phyloP scores from a whole-genome alignment of 768 basidiomycete species.

The Cyathus striatus region DNA sequence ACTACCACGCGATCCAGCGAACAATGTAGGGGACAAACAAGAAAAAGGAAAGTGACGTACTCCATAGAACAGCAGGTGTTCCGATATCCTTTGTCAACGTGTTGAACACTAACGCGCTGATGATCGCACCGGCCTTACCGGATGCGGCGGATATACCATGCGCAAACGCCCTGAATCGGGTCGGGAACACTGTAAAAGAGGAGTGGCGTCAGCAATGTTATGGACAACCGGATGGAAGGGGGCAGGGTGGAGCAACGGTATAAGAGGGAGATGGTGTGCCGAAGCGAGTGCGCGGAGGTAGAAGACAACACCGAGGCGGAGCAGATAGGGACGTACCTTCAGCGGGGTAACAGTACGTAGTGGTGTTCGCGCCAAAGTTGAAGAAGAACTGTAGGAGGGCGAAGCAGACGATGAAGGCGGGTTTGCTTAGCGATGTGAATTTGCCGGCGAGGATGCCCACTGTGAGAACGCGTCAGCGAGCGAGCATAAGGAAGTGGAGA shows the following conservation, averaged over 20 bases:
- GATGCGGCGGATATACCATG: conserved; percentile 3
- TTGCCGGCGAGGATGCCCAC: too few relatives aligned
- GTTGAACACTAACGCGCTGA: conserved; percentile 57
- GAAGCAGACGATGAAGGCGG: too few relatives aligned
- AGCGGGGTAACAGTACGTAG: too few relatives aligned
- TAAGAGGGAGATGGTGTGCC: too few relatives aligned
- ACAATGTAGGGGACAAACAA: not conserved
- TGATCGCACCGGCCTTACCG: conserved; percentile 35
- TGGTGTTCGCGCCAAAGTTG: conserved; percentile 82
- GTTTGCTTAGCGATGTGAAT: too few relatives aligned
- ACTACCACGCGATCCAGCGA: too few relatives aligned
- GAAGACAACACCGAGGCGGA: too few relatives aligned
- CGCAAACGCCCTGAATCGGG: too few relatives aligned
- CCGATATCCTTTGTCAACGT: conserved; percentile 41
- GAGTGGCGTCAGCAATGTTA: not conserved
- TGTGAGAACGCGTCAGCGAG: too few relatives aligned
- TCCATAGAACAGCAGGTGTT: conserved; percentile 52
- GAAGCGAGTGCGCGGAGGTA: too few relatives aligned
- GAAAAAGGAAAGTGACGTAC: conserved; percentile 30
- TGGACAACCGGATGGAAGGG: conserved; percentile 1
- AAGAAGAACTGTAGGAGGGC: conserved; percentile 78
- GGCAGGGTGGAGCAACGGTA: conserved; percentile 68
- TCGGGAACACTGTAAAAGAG: conserved; percentile 1
- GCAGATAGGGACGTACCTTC: conserved; percentile 49
- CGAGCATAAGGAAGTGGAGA: too few relatives aligned